These are phyloP conservation scores for Myriosclerotinia duriaeana DNA, from an alignment of 2,329 filamentous ascomycete species.

Conservation along the genomic window DNA sequence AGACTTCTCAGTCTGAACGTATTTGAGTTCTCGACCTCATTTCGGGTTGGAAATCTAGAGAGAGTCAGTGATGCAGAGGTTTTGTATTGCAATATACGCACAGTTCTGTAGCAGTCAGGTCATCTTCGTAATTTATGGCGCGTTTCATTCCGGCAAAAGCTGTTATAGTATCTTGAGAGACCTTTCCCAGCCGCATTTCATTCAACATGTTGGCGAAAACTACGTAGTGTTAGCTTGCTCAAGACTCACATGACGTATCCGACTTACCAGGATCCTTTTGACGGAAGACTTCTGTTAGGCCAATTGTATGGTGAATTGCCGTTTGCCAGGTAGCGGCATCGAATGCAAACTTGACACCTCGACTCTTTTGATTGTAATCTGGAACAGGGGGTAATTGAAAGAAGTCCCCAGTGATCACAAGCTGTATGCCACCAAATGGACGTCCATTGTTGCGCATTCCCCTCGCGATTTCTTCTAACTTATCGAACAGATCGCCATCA, in stretches of 20 bases:
- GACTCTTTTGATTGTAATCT: constrained; percentile 58
- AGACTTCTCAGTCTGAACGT: constrained; percentile 69
- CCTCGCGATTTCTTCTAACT: constrained; percentile 84
- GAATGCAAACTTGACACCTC: constrained; percentile 83
- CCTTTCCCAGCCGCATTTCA: constrained; percentile 88
- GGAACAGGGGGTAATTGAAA: constrained; percentile 96
- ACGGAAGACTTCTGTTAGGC: constrained; percentile 91
- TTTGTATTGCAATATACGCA: constrained; percentile 43
- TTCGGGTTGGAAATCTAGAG: constrained; percentile 75
- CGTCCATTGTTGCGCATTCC: constrained; percentile 84
- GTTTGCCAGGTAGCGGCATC: constrained; percentile 90
- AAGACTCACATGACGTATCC: not conserved
- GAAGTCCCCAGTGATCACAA: constrained; percentile 95
- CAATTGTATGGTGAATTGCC: constrained; percentile 92
- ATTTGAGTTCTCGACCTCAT: constrained; percentile 88
- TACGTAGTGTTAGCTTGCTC: constrained; percentile 41
- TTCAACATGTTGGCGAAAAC: constrained; percentile 95
- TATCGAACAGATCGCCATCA: constrained; percentile 94
- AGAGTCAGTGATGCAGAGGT: constrained; percentile 31
- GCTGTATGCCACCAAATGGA: constrained; percentile 92
- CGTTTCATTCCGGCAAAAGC: constrained; percentile 74
- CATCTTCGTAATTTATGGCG: constrained; percentile 69
- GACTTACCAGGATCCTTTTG: constrained; percentile 74
- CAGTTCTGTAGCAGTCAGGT: constrained; percentile 81
- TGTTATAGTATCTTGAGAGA: constrained; percentile 72